phyloP scores from a whole-genome alignment of 495 filamentous ascomycete genomes.

The Penicillium canariense region DNA sequence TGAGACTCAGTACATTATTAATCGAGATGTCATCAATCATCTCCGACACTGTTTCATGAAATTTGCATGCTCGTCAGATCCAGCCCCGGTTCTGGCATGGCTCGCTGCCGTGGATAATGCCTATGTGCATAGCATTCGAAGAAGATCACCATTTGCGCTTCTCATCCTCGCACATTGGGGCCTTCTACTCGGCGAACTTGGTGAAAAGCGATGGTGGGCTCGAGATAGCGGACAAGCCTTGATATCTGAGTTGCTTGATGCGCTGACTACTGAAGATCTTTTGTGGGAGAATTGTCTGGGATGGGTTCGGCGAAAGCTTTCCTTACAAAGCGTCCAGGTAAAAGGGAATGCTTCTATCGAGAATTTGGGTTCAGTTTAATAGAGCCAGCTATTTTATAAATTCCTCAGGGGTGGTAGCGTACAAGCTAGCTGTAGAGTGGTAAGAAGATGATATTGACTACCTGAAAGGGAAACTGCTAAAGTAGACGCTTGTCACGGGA shows the following conservation, averaged over 20 bases:
- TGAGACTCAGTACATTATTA: slow-evolving; percentile 15
- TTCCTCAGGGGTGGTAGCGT: no score
- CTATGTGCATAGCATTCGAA: slow-evolving; percentile 22
- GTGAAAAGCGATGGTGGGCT: slow-evolving; percentile 32
- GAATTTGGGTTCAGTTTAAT: not conserved
- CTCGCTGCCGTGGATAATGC: slow-evolving; percentile 27
- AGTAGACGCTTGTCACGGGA: no score
- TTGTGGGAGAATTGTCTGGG: slow-evolving; percentile 24
- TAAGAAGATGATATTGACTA: no score
- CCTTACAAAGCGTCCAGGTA: not conserved
- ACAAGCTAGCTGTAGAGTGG: no score
- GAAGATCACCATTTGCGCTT: slow-evolving; percentile 24
- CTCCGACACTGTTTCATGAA: slow-evolving; percentile 28
- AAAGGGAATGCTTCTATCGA: not conserved
- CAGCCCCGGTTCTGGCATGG: slow-evolving; percentile 30
- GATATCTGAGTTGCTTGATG: slow-evolving; percentile 22
- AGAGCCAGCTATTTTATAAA: not conserved
- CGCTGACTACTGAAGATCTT: slow-evolving; percentile 6
- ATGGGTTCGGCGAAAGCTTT: slow-evolving; percentile 21
- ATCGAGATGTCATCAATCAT: slow-evolving; percentile 23
- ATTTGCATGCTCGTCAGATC: slow-evolving; percentile 17
- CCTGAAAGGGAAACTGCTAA: no score
- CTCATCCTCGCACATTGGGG: slow-evolving; percentile 34
- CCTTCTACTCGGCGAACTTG: slow-evolving; percentile 23
- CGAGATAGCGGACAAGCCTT: slow-evolving; percentile 22